Base-by-base conservation (phyloP, 176 grass and related monocot genomes). In the Musa itinerans region DNA sequence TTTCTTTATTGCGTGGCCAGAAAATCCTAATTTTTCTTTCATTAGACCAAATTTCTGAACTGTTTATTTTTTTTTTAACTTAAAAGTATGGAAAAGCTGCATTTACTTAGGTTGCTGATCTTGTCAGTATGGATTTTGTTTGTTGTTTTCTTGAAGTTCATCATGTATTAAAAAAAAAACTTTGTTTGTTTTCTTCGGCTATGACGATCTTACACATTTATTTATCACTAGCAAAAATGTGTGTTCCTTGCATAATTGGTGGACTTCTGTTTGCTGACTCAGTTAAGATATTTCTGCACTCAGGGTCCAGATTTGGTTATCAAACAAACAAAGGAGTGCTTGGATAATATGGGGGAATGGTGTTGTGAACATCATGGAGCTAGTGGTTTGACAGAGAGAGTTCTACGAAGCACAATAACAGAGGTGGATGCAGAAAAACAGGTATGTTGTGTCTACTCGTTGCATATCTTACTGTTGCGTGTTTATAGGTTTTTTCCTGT, bases 231-330 rank as follows among this genome's bases (percentile, higher is more conserved):
- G 34, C 3, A 70, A 70, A 20, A 2, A 70, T 70, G 68, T 15
- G 16, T 70, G 52, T 43, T 70, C 20, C 43, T 15, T 70, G 25
- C 68, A 70, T 70, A n/a, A 8, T 70, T 3, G n/a, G 34, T 51
- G 23, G 8, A 51, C 72, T 56, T 74, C 11, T 74, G 20, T 50
- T 9, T 56, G 1, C 53, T 27, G 23, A 74, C 6, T 74, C 53
- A 34, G 21, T 74, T 74, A 27, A 74, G 53, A 2, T 56, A 57
- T 54, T 74, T 74, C 52, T 74, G 13, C 23, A 83, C 78, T 58
- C 19, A 96, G 92, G 92, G 85, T 56, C 92, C 92, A 76, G 85
- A 96, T 80, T 89, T 96, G 72, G 89, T 96, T 73, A 89, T 96
- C 73, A 80, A 66, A 53, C 92, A 96, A 69, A 74, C 76, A 53